These are phyloP conservation scores for Thozetella sp. DNA, from an alignment of 495 filamentous ascomycete species.

Conservation along the genomic window DNA sequence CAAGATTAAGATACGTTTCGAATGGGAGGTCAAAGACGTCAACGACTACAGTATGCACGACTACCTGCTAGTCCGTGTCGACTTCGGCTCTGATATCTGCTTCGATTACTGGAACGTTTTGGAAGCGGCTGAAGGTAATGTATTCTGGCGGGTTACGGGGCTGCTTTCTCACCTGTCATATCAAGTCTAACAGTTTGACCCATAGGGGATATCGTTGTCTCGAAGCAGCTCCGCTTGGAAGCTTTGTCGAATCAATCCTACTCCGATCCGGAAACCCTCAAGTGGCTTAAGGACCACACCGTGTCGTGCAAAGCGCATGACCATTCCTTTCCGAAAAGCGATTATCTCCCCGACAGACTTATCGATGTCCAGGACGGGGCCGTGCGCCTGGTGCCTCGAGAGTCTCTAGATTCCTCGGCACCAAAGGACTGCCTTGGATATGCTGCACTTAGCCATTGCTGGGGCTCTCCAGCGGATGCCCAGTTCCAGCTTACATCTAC, in stretches of 20 bases:
- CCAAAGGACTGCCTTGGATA: not conserved
- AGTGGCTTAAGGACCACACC: not conserved
- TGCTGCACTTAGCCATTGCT: slow-evolving; percentile 10
- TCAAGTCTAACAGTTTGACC: not conserved
- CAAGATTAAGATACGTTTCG: too few relatives aligned
- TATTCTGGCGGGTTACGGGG: too few relatives aligned
- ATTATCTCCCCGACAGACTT: not conserved
- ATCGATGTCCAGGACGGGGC: not conserved
- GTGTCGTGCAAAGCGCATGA: not conserved
- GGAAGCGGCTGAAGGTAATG: too few relatives aligned
- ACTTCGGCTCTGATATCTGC: too few relatives aligned
- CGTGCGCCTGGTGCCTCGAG: too few relatives aligned
- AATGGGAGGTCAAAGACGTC: too few relatives aligned
- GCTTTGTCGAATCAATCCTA: not conserved
- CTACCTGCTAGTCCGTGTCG: too few relatives aligned
- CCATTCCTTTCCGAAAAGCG: not conserved
- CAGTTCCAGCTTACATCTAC: not conserved
- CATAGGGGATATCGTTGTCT: not conserved
- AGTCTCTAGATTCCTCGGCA: not conserved
- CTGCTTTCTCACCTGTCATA: not conserved
- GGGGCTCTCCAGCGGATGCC: not conserved
- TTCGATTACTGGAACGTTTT: too few relatives aligned
- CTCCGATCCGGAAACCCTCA: not conserved
- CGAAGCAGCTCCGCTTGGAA: not conserved
- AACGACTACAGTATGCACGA: too few relatives aligned